These are phyloP conservation scores for Polytrichum formosum DNA, from an alignment of 225 moss, liverwort and hornwort genomes.

Conservation along the genomic window DNA sequence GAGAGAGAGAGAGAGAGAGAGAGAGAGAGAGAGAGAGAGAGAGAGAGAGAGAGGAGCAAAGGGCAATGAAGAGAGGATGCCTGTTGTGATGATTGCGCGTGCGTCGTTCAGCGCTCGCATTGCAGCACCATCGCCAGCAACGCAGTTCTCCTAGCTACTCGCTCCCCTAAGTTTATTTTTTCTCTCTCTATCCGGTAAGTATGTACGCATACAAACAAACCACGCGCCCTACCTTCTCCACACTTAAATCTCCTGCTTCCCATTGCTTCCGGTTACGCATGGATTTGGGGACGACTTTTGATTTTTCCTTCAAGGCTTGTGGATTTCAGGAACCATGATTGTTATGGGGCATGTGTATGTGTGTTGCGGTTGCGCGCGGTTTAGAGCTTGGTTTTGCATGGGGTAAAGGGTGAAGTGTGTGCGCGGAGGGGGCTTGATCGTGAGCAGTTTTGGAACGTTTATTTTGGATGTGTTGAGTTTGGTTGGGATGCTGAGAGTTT, in stretches of 20 bases:
- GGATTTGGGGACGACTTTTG: background rate
- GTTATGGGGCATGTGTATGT: background rate
- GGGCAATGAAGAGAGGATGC: background rate
- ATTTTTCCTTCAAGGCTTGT: no score
- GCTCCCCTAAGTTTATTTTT: background rate
- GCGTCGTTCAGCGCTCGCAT: conserved; percentile 8
- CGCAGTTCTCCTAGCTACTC: no score
- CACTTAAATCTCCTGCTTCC: background rate
- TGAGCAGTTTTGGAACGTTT: no score
- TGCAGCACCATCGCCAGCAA: conserved; percentile 3
- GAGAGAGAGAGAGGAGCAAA: background rate
- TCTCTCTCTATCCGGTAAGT: background rate
- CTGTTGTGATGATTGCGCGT: background rate
- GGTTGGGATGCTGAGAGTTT: no score
- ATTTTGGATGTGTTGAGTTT: no score
- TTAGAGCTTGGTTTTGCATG: background rate
- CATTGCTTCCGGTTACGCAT: background rate
- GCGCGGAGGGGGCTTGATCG: no score
- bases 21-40: no score
- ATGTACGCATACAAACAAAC: background rate
- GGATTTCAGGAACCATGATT: no score
- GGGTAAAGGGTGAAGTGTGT: background rate
- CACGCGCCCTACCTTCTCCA: background rate
- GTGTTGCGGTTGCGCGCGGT: background rate
- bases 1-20: no score